Evolutionary conservation across 2,329 filamentous ascomycete species (phyloP).

Genomic region (Westerdykella sp.): DNA sequence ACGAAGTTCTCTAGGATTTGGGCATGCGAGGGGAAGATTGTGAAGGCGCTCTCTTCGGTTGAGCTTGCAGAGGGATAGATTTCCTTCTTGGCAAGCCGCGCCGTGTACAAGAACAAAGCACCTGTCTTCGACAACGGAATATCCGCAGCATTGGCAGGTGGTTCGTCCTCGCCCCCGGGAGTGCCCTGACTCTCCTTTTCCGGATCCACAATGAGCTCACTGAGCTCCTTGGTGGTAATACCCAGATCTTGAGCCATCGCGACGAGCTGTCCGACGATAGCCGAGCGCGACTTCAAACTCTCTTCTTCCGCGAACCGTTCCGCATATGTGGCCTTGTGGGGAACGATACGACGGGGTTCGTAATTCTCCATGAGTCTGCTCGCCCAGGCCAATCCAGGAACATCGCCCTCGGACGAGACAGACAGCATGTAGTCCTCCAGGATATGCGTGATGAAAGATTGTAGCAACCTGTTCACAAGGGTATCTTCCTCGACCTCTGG

Average conservation of each 20-base stretch:
- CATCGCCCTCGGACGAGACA: slow-evolving; percentile 39
- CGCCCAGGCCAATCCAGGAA: slow-evolving; percentile 47
- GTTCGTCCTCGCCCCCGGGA: slow-evolving; percentile 49
- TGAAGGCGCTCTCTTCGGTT: slow-evolving; percentile 33
- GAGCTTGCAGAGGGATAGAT: slow-evolving; percentile 42
- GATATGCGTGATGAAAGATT: slow-evolving; percentile 72
- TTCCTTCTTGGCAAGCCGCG: slow-evolving; percentile 45
- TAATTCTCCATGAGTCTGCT: slow-evolving; percentile 62
- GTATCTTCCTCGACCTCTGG: slow-evolving; percentile 50
- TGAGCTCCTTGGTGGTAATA: slow-evolving; percentile 44
- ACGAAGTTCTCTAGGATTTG: slow-evolving; percentile 49
- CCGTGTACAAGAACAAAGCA: slow-evolving; percentile 49
- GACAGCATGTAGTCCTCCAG: slow-evolving; percentile 67
- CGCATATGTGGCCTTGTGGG: slow-evolving; percentile 55
- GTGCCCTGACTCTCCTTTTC: slow-evolving; percentile 37
- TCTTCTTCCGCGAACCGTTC: slow-evolving; percentile 61
- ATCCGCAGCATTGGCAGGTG: slow-evolving; percentile 46
- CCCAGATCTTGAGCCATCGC: slow-evolving; percentile 57
- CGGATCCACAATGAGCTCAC: slow-evolving; percentile 40
- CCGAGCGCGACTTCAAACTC: slow-evolving; percentile 55
- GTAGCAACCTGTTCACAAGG: slow-evolving; percentile 59
- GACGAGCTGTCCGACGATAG: slow-evolving; percentile 66
- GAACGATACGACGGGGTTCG: slow-evolving; percentile 58
- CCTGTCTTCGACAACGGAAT: slow-evolving; percentile 53
- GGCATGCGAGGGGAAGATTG: slow-evolving; percentile 50